Evolutionary conservation across 2,329 filamentous ascomycete species (phyloP).

Genomic region (Fusarium fracticaudum): DNA sequence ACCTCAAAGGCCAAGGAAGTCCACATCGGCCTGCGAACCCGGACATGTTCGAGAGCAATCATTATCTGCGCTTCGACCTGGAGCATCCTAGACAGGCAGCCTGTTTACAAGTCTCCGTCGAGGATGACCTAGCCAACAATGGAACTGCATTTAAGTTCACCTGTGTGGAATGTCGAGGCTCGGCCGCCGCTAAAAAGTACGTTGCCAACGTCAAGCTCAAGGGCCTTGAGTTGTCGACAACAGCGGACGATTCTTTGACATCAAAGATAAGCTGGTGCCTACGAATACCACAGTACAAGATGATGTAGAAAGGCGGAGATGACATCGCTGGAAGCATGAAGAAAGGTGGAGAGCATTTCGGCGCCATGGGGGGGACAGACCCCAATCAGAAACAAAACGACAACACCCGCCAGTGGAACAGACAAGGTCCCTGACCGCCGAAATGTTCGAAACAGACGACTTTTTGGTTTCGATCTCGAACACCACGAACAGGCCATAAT

Average conservation of each 20-base stretch:
- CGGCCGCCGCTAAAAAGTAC: background rate
- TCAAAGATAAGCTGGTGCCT: background rate
- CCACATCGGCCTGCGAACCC: background rate
- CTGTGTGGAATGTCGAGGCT: conserved; percentile 34
- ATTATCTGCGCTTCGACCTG: background rate
- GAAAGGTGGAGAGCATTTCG: background rate
- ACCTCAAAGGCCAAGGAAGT: background rate
- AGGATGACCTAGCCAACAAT: background rate
- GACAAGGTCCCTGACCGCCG: background rate
- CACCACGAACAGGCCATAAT: background rate
- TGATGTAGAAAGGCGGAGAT: background rate
- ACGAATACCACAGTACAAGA: background rate
- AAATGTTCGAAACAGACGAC: background rate
- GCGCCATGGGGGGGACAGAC: background rate
- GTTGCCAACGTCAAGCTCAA: background rate
- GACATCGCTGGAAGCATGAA: background rate
- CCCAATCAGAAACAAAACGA: background rate
- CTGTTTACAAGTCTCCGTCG: background rate
- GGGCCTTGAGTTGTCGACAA: background rate
- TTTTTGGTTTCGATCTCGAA: background rate
- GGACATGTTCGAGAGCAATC: background rate
- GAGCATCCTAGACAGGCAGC: background rate
- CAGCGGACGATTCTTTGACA: background rate
- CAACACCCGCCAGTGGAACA: background rate
- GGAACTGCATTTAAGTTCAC: background rate